These are phyloP conservation scores for Sesbania bispinosa DNA, from an alignment of 306 rosid genomes.

Conservation along the genomic window DNA sequence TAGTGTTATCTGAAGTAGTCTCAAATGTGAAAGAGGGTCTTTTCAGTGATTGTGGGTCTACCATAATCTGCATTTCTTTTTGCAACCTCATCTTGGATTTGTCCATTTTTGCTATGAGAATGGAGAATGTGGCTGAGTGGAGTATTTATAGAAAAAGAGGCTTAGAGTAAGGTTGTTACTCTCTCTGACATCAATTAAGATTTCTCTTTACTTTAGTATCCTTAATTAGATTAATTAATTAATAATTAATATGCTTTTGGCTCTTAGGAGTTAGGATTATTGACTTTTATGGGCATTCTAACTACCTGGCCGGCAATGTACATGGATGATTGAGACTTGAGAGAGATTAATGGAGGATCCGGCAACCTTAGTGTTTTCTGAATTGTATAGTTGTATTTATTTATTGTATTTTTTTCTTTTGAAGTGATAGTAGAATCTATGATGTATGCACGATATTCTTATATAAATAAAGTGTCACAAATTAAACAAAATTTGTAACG, in stretches of 20 bases:
- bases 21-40: too few relatives aligned
- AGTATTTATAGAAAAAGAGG: conserved; percentile 26
- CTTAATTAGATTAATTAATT: not conserved
- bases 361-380: not conserved
- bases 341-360: not conserved
- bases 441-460: conserved; percentile 6
- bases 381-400: not conserved
- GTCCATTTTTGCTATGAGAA: conserved; percentile 6
- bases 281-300: conserved; percentile 42
- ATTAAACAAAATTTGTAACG: conserved; percentile 15
- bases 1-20: too few relatives aligned
- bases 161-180: not conserved
- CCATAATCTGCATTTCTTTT: conserved; percentile 52
- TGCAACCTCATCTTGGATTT: conserved; percentile 20
- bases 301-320: conserved; percentile 19
- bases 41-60: conserved; percentile 51
- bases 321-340: conserved; percentile 15
- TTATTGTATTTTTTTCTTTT: not conserved
- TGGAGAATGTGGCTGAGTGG: not conserved
- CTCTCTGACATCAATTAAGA: not conserved
- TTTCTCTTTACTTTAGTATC: not conserved
- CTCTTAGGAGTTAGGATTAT: conserved; percentile 19
- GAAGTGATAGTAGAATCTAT: conserved; percentile 10
- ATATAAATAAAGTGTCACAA: too few relatives aligned
- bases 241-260: conserved; percentile 10